These are phyloP conservation scores for Yamadazyma taylorii DNA, from an alignment of 1,139 yeast species.

Conservation along the genomic window DNA sequence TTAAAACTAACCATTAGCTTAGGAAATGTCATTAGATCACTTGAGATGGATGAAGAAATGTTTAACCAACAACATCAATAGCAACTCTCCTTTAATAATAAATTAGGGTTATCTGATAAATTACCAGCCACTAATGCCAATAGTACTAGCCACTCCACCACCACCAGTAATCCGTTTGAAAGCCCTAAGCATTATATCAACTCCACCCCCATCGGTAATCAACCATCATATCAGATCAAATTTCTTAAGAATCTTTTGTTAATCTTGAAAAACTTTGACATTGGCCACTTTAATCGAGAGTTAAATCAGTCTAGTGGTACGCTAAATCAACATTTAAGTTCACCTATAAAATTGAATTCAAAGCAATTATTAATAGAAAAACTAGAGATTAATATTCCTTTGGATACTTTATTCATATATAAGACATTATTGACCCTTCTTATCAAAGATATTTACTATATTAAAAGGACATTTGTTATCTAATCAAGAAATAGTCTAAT, in stretches of 20 bases:
- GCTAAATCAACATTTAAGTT: constrained; percentile 18
- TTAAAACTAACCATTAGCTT: constrained; percentile 45
- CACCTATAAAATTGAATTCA: constrained; percentile 45
- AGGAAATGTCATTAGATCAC: constrained; percentile 41
- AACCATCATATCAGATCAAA: constrained; percentile 34
- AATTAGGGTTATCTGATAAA: constrained; percentile 1
- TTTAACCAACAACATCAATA: constrained; percentile 18
- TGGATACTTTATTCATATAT: constrained; percentile 43
- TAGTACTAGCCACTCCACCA: too few species aligned
- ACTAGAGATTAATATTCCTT: constrained; percentile 43
- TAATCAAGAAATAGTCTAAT: constrained; percentile 11
- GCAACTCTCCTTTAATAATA: constrained; percentile 2
- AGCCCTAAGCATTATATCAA: constrained; percentile 17
- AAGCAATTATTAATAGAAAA: constrained; percentile 46
- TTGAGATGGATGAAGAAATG: constrained; percentile 37
- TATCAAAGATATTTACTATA: constrained; percentile 28
- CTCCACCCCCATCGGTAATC: constrained; percentile 13
- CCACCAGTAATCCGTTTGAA: constrained; percentile 13
- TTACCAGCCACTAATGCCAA: too few species aligned
- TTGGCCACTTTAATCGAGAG: constrained; percentile 23
- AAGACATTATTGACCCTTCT: constrained; percentile 36
- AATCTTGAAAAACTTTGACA: constrained; percentile 44
- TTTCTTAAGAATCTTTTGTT: constrained; percentile 36
- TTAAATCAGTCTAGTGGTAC: constrained; percentile 15
- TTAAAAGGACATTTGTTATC: constrained; percentile 20